These are phyloP conservation scores for Wickerhamomyces hampshirensis DNA, from an alignment of 805 yeast genomes.

Conservation along the genomic window DNA sequence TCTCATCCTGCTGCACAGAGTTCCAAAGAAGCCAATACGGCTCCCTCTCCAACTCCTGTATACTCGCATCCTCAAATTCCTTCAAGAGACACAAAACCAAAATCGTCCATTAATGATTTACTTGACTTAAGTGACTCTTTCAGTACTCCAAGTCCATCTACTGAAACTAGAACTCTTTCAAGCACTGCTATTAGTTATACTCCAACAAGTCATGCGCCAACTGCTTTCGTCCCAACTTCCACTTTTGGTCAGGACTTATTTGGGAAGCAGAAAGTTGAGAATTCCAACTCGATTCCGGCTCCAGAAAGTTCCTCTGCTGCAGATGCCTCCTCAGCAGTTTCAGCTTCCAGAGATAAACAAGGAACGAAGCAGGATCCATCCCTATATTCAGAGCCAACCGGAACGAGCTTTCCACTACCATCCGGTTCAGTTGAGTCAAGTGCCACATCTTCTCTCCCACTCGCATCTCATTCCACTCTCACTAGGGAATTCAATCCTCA, in stretches of 20 bases:
- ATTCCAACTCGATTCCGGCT: constrained; percentile 16
- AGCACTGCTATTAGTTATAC: constrained; percentile 25
- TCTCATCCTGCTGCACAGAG: constrained; percentile 16
- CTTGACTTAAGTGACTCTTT: constrained; percentile 55
- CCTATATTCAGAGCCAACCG: constrained; percentile 8
- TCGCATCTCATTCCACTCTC: neutral
- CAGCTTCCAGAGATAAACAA: neutral
- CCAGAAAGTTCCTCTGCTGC: constrained; percentile 13
- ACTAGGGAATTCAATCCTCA: neutral
- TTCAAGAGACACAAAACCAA: constrained; percentile 36
- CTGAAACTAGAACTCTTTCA: constrained; percentile 19
- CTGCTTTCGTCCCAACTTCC: constrained; percentile 74
- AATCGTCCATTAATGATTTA: constrained; percentile 61
- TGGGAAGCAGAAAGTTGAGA: constrained; percentile 22
- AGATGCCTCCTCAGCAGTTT: no score
- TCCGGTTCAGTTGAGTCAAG: constrained; percentile 7
- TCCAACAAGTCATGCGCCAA: constrained; percentile 27
- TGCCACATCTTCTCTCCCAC: neutral
- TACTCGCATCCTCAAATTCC: constrained; percentile 26
- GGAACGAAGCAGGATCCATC: neutral
- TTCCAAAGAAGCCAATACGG: constrained; percentile 9
- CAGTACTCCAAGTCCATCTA: constrained; percentile 33
- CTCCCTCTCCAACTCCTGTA: constrained; percentile 12
- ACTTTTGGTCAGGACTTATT: constrained; percentile 75
- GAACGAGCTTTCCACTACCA: constrained; percentile 6